Evolutionary conservation across 192 early-diverging fungal species (phyloP).

Genomic region (Entrophospora sp.): DNA sequence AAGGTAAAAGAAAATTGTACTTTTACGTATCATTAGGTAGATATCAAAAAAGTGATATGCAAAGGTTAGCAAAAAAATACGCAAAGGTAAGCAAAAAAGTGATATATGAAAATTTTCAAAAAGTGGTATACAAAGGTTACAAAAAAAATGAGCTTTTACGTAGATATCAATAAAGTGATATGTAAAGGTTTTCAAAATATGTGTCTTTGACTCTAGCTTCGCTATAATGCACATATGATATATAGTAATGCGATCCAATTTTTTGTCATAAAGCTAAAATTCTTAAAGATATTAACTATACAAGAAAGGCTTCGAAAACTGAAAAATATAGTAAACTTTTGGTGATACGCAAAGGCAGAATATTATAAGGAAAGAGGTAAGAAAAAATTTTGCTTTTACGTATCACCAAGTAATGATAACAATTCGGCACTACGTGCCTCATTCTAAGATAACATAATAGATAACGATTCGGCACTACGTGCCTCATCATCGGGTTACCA

Average conservation of each 20-base stretch:
- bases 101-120: no score
- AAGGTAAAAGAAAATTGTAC: no score
- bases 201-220: neutral
- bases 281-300: neutral
- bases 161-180: no score
- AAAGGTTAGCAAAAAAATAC: no score
- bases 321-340: neutral
- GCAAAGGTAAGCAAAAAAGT: no score
- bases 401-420: neutral
- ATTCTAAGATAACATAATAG: neutral
- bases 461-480: slow-evolving; percentile 15
- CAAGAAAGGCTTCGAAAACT: neutral
- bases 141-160: no score
- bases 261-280: slow-evolving; percentile 12
- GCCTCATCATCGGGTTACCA: neutral
- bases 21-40: no score
- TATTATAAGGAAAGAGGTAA: slow-evolving; percentile 9
- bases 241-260: slow-evolving; percentile 14
- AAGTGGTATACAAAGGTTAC: no score
- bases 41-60: no score
- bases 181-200: slow-evolving; percentile 14
- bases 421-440: slow-evolving; percentile 13
- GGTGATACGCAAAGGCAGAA: slow-evolving; percentile 10
- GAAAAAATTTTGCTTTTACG: neutral
- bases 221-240: slow-evolving; percentile 13